Percentiles rank a stretch among this genome's conserved stretches.
Conservation (phyloP, 495 filamentous ascomycete species). For the Penicillium ucsense region DNA sequence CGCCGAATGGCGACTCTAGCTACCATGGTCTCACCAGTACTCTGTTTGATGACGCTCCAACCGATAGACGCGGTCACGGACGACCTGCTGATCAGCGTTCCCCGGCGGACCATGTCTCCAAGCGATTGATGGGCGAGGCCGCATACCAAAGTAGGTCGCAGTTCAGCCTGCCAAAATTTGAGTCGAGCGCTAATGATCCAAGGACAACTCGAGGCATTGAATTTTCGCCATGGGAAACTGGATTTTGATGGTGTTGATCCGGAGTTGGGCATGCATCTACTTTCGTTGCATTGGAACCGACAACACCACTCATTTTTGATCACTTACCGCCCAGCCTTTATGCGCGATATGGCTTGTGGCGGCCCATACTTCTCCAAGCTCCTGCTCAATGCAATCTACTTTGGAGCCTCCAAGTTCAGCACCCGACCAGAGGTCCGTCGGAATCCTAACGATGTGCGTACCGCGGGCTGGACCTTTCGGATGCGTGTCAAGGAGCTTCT, state of each 20-base stretch:
- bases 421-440: conserved; percentile 19
- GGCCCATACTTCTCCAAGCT: conserved; percentile 33
- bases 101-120: conserved; percentile 10
- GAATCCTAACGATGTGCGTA: conserved; percentile 16
- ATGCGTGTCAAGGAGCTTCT: conserved; percentile 20
- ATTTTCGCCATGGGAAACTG: conserved; percentile 17
- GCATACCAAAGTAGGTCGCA: conserved; percentile 19
- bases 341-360: conserved; percentile 28
- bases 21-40: conserved; percentile 27
- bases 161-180: too few relatives aligned
- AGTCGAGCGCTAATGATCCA: background rate
- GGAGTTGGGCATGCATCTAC: conserved; percentile 30
- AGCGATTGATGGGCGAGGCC: conserved; percentile 17
- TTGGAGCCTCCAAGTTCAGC: conserved; percentile 25
- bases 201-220: conserved; percentile 22
- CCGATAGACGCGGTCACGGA: conserved; percentile 3
- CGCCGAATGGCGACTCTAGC: conserved; percentile 18
- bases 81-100: conserved; percentile 2
- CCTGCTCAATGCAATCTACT: conserved; percentile 34
- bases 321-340: conserved; percentile 30
- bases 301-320: conserved; percentile 25
- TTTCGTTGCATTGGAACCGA: conserved; percentile 31
- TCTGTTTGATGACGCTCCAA: conserved; percentile 20
- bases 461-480: conserved; percentile 20
- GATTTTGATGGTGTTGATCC: conserved; percentile 37